Conservation (phyloP, 2,329 filamentous ascomycete species). For the Ambrosiella cleistominuta region DNA sequence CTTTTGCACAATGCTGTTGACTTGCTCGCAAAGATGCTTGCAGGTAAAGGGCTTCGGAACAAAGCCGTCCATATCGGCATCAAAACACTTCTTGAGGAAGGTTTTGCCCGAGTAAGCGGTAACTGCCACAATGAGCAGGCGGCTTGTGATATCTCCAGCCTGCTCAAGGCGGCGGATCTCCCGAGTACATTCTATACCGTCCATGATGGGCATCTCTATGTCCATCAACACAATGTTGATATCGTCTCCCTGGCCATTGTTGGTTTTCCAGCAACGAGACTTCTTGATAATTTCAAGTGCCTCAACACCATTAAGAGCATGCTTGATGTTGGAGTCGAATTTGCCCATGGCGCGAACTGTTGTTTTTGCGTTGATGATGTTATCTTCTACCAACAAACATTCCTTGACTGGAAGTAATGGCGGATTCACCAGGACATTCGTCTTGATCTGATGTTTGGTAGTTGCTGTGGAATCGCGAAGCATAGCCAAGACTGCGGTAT, state of each 20-base stretch:
- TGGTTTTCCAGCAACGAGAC: constrained; percentile 37
- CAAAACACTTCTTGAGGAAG: constrained; percentile 14
- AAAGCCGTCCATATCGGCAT: constrained; percentile 41
- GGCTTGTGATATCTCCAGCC: constrained; percentile 40
- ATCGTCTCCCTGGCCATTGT: constrained; percentile 29
- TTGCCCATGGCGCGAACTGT: constrained; percentile 43
- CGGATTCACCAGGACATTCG: neutral
- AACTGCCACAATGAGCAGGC: constrained; percentile 68
- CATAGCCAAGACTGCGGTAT: neutral
- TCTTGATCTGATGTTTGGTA: neutral
- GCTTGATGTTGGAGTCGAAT: constrained; percentile 40
- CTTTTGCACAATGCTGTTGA: constrained; percentile 35
- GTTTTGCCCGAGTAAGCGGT: constrained; percentile 52
- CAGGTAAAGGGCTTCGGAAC: constrained; percentile 70
- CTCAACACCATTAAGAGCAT: constrained; percentile 48
- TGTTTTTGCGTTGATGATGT: constrained; percentile 48
- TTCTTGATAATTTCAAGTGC: constrained; percentile 39
- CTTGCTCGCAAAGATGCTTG: constrained; percentile 49
- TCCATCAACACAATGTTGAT: constrained; percentile 62
- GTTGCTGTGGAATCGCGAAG: neutral
- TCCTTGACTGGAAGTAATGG: constrained; percentile 12
- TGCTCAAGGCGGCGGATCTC: constrained; percentile 51
- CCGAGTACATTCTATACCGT: constrained; percentile 55
- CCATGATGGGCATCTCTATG: constrained; percentile 71
- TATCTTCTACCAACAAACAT: constrained; percentile 45